phyloP scores from a whole-genome alignment of 2,329 filamentous ascomycete species.

The Elsinoe australis region DNA sequence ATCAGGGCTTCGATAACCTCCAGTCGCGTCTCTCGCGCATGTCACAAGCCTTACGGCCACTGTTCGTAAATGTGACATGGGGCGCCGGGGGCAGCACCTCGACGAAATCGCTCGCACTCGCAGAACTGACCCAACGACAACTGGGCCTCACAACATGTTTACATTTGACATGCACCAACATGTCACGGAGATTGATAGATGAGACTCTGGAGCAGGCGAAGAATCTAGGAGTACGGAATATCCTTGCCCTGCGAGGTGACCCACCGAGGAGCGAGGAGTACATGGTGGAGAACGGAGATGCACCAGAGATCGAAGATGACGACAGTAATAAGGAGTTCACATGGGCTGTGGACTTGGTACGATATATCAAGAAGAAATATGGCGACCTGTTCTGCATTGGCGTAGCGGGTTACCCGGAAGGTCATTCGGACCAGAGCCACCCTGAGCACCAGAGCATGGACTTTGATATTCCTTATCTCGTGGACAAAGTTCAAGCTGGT shows the following conservation, averaged over 20 bases:
- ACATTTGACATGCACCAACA: conserved; percentile 96
- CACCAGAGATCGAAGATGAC: conserved; percentile 48
- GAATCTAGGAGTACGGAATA: conserved; percentile 83
- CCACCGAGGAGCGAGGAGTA: conserved; percentile 88
- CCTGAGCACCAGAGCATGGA: conserved; percentile 63
- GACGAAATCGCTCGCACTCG: conserved; percentile 83
- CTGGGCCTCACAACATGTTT: conserved; percentile 88
- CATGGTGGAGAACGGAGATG: conserved; percentile 49
- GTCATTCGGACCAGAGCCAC: conserved; percentile 84
- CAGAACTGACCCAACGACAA: conserved; percentile 89
- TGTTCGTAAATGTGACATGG: conserved; percentile 98
- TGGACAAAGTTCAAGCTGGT: conserved; percentile 84
- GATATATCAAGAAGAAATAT: conserved; percentile 76
- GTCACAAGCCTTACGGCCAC: conserved; percentile 78
- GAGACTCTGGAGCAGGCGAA: conserved; percentile 86
- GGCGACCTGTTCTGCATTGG: conserved; percentile 96
- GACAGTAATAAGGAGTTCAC: conserved; percentile 69
- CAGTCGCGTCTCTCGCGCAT: conserved; percentile 90
- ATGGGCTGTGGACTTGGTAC: conserved; percentile 82
- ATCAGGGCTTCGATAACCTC: conserved; percentile 84
- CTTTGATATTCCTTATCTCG: conserved; percentile 72
- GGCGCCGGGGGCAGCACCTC: conserved; percentile 90
- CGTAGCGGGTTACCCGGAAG: conserved; percentile 90
- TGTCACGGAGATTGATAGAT: conserved; percentile 80
- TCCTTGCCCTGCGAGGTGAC: conserved; percentile 84